Base-by-base conservation (phyloP, 1,284 basidiomycete genomes). In the Sanguinoderma infundibulare region DNA sequence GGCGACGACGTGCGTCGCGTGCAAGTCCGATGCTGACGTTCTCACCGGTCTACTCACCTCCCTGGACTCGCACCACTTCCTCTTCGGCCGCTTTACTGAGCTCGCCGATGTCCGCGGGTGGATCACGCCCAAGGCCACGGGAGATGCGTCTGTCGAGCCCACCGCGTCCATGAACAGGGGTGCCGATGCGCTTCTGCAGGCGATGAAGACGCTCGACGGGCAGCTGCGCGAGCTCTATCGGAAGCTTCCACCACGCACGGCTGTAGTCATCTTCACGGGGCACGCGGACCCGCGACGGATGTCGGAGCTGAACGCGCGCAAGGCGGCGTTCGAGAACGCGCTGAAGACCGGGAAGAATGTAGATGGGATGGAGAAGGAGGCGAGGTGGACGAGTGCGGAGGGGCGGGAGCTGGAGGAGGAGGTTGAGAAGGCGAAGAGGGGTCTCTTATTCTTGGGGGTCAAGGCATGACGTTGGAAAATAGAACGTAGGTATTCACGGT, bases 221-320 rank as follows among this genome's bases (percentile, higher is more conserved):
- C 87, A 87, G 3, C 81, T 98, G 1, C 73, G 77, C 39, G 71
- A 77, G 4, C 77, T 98, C 0, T 87, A 95, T 70, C 78, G 81
- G 0, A 74, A 87, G 0, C 83, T 98, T 0, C 94, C 94, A 0
- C 72, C 87, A 7, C 86, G 89, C 28, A 93, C 94, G 0, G 94
- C 94, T 0, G 73, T 98, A 12, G 78, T 97, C 44, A 79, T 98
- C 49, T 88, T 97, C 70, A 93, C 91, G 0, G 95, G 95, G 0
- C 94, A 97, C n/a, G 58, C 47, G 20, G 57, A 58, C 38, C 30
- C 61, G 22, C 53, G 54, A 9, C 58, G 65, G 62, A 51, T 62
- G 12, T 57, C 62, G 15, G 54, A 61, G 36, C 60, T 67, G 32
- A 63, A 66, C 20, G 69, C 68, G 30, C 64, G 65, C 61, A 71